Evolutionary conservation across 169 alveolate species (phyloP).

Genomic region (Prorocentrum cordatum): DNA sequence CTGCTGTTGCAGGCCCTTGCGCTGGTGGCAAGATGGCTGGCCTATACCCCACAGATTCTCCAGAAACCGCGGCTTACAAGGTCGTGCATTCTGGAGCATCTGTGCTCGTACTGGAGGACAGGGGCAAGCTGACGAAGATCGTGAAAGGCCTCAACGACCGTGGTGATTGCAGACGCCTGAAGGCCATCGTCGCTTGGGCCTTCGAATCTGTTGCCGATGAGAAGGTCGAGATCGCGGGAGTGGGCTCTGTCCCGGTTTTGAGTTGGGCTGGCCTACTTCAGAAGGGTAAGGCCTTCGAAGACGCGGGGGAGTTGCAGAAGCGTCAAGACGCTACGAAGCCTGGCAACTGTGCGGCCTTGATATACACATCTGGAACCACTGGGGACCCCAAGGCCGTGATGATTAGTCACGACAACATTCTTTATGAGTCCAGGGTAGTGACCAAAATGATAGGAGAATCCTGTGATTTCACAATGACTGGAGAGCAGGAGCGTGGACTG

Average conservation of each 20-base stretch:
- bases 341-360: conserved; percentile 7
- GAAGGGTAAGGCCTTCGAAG: not conserved
- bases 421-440: not conserved
- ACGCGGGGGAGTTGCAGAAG: not conserved
- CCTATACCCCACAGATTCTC: conserved; percentile 19
- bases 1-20: not conserved
- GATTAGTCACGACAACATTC: conserved; percentile 24
- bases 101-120: conserved; percentile 20
- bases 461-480: not conserved
- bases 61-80: conserved; percentile 47
- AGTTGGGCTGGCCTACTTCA: not conserved
- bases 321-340: not conserved
- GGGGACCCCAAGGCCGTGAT: conserved; percentile 69
- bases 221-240: not conserved
- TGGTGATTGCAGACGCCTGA: not conserved
- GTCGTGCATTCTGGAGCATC: conserved; percentile 29
- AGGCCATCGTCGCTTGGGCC: conserved; percentile 29
- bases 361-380: conserved; percentile 53
- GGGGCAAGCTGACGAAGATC: conserved; percentile 9
- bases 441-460: not conserved
- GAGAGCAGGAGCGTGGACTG: conserved; percentile 18
- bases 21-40: conserved; percentile 3
- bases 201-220: not conserved
- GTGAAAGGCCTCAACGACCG: not conserved
- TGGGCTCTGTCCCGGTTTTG: not conserved